Evolutionary conservation across 2,329 filamentous ascomycete species (phyloP), one percentile per base, ranked within the genome.

Genomic region (Monosporascus ibericus): DNA sequence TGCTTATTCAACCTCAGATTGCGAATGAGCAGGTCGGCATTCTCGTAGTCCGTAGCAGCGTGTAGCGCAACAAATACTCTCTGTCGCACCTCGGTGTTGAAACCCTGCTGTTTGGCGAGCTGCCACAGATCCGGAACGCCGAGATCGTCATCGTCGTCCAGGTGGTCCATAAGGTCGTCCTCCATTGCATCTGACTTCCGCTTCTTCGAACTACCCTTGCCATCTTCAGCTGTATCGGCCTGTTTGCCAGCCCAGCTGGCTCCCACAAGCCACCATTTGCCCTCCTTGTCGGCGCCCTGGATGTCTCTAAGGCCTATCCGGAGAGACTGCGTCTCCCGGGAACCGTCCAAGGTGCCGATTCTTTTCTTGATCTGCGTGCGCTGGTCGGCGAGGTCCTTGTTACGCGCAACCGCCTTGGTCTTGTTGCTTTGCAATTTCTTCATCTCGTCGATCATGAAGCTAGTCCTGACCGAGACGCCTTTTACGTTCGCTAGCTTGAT

Each of bases 211-310:
- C 42, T 27, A 18, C 20, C 7, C 22, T 30, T 46, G 42, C 42
- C 15, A 11, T 58, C 61, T 40, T 75, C 76, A 6, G 39, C 42
- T 20, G 55, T 49, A 17, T 58, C 53, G 44, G 61, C 51, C 44
- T 60, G 49, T 34, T 58, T 60, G 5, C 79, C 81, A 4, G 79
- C 74, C 82, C 92, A 96, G 69, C 91, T 96, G n/a, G 94, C 92
- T 49, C 94, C 94, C 5, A 97, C 89, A 20, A 97, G 82, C 94
- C 94, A 99, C 94, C 94, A 99, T 73, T 96, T 96, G 1, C 94
- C 94, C 65, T 86, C 88, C 66, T 88, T 92, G 40, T 92, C 88
- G 0, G 87, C 86, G 56, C 92, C 83, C 57, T 84, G 84, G 49
- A 99, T 89, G 63, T 99, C 94, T 38, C 80, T 77, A 4, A 96